phyloP scores from a whole-genome alignment of 140 eudicot genomes.

The Anethum foeniculum region DNA sequence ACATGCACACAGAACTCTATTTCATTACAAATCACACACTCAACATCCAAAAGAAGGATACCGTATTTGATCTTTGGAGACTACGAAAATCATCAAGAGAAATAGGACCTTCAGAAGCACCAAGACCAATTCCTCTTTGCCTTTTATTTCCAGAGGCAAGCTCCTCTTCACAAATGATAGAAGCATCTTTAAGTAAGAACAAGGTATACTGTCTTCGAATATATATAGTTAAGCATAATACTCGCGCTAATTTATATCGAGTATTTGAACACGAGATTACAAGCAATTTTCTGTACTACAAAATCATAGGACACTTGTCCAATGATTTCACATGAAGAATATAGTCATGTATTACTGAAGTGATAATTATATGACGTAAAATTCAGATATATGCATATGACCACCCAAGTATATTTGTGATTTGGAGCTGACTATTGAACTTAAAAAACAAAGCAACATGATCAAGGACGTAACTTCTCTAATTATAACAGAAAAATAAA shows the following conservation, averaged over 20 bases:
- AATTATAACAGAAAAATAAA: not conserved
- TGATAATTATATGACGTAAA: not conserved
- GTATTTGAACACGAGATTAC: not conserved
- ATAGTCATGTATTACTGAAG: not conserved
- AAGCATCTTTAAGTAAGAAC: constrained; percentile 8
- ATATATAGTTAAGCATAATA: not conserved
- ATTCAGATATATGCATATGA: not conserved
- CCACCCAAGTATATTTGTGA: not conserved
- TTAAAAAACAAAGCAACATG: not conserved
- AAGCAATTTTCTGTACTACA: not conserved
- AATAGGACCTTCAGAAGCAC: constrained; percentile 88
- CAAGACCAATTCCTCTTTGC: constrained; percentile 86
- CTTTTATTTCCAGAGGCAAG: constrained; percentile 57
- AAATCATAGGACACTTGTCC: not conserved
- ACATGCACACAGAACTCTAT: constrained; percentile 4
- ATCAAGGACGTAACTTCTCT: not conserved
- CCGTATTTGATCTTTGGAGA: constrained; percentile 92
- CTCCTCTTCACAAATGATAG: constrained; percentile 42
- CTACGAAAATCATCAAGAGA: constrained; percentile 95
- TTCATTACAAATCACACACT: constrained; percentile 9
- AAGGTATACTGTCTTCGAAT: not conserved
- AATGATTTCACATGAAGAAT: not conserved
- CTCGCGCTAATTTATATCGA: not conserved
- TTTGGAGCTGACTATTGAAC: not conserved
- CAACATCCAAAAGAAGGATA: constrained; percentile 21